These are phyloP conservation scores for Erigeron canadensis DNA, from an alignment of 129 eudicot species.

Conservation along the genomic window DNA sequence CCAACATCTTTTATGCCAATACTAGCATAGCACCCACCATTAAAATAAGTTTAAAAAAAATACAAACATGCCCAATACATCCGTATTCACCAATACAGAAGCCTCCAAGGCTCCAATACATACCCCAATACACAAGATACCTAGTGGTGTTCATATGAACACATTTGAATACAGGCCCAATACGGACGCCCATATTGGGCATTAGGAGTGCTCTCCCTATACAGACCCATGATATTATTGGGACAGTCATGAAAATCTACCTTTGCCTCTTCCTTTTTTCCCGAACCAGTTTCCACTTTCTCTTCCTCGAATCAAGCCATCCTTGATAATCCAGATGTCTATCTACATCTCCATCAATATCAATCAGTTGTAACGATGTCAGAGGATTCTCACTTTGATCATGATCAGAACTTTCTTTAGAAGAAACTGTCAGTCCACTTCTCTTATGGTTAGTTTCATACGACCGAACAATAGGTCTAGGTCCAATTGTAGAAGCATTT, in stretches of 20 bases:
- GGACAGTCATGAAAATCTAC: constrained; percentile 32
- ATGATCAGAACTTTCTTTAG: constrained; percentile 28
- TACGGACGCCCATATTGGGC: no score
- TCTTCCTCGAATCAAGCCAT: constrained; percentile 81
- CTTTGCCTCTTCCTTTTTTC: constrained; percentile 86
- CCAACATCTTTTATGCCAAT: no score
- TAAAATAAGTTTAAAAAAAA: no score
- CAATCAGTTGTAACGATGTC: constrained; percentile 31
- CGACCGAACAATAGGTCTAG: constrained; percentile 72
- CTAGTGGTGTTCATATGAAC: no score
- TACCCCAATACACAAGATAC: no score
- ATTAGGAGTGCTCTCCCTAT: no score
- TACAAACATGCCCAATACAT: no score
- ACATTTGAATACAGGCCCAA: no score
- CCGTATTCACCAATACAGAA: no score
- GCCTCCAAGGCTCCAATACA: no score
- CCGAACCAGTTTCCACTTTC: constrained; percentile 90
- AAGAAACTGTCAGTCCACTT: constrained; percentile 27
- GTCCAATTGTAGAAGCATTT: constrained; percentile 44
- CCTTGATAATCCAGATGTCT: constrained; percentile 79
- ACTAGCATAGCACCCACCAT: no score
- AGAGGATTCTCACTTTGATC: constrained; percentile 24
- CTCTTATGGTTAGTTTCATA: constrained; percentile 51
- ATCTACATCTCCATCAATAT: constrained; percentile 44
- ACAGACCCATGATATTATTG: background rate